phyloP scores from a whole-genome alignment of 139 green algal genomes.

The Chlamydomonas sp. region DNA sequence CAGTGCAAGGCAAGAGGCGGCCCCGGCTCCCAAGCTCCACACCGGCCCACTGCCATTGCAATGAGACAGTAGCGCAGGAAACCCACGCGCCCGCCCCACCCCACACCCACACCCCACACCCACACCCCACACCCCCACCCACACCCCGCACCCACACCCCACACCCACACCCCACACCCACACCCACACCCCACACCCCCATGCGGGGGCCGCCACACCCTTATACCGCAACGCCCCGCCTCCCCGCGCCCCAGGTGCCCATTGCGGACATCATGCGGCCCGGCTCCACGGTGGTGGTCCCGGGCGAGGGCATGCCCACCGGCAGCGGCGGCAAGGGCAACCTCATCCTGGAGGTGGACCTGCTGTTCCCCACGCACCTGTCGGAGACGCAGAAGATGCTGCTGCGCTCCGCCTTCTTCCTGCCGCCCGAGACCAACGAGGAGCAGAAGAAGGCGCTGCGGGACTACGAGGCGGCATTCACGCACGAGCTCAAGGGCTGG shows the following conservation, averaged over 20 bases:
- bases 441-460: slow-evolving; percentile 66
- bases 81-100: no score
- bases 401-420: slow-evolving; percentile 72
- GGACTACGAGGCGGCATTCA: slow-evolving; percentile 71
- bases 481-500: slow-evolving; percentile 67
- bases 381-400: slow-evolving; percentile 79
- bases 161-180: no score
- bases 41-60: no score
- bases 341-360: slow-evolving; percentile 72
- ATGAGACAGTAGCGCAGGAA: no score
- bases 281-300: slow-evolving; percentile 61
- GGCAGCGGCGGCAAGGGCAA: slow-evolving; percentile 50
- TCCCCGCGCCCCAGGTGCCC: slow-evolving; percentile 47
- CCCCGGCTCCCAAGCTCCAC: no score
- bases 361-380: slow-evolving; percentile 74
- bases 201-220: no score
- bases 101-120: no score
- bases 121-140: no score
- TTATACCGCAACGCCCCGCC: no score
- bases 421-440: slow-evolving; percentile 47
- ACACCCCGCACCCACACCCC: no score
- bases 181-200: no score
- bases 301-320: slow-evolving; percentile 57
- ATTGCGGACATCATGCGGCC: slow-evolving; percentile 72
- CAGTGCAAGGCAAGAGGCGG: no score